Conservation (phyloP, 164 flowering plant genomes). For the Paratinospora sagittata region DNA sequence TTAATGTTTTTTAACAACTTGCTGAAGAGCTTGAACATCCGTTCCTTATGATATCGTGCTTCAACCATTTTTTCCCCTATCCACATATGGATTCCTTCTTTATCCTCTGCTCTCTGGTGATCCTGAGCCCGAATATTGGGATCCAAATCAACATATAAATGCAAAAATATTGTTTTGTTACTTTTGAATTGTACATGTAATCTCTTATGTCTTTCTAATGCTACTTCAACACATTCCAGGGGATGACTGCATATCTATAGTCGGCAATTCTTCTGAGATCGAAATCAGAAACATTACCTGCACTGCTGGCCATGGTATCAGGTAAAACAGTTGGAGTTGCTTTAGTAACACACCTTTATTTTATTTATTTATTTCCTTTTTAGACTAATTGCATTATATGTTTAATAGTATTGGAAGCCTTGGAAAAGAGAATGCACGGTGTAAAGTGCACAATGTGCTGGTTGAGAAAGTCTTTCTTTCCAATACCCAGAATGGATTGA, state of each 20-base stretch:
- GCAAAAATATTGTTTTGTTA: too few species aligned
- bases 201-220: neutral
- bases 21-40: too few species aligned
- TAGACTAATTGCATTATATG: slow-evolving; percentile 6
- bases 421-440: slow-evolving; percentile 50
- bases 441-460: slow-evolving; percentile 46
- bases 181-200: neutral
- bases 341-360: neutral
- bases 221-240: slow-evolving; percentile 36
- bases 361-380: too few species aligned
- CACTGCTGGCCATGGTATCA: slow-evolving; percentile 96
- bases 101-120: too few species aligned
- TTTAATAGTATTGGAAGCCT: slow-evolving; percentile 78
- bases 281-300: slow-evolving; percentile 47
- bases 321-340: slow-evolving; percentile 34
- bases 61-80: too few species aligned
- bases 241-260: slow-evolving; percentile 92
- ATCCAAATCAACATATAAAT: too few species aligned
- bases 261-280: slow-evolving; percentile 63
- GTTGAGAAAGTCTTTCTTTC: slow-evolving; percentile 56
- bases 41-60: too few species aligned
- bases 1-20: too few species aligned
- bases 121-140: too few species aligned
- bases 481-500: slow-evolving; percentile 71
- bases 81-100: too few species aligned